A percentile compares a stretch with the other conserved stretches of the same genome.
phyloP scores from a whole-genome alignment of 2,329 filamentous ascomycete species.

The Venturia aucupariae region DNA sequence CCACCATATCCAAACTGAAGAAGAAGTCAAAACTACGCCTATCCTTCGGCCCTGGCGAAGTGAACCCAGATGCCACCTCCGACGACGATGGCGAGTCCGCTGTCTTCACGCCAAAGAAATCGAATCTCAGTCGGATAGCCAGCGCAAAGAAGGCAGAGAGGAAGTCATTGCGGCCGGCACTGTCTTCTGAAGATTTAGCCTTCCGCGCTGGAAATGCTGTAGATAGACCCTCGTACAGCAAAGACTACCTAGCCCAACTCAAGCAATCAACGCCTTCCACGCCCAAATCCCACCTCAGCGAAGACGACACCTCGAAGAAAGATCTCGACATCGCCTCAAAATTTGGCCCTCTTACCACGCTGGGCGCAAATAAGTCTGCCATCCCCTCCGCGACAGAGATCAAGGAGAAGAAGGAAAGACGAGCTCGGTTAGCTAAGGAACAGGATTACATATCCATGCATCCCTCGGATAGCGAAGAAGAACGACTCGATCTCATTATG shows the following conservation, averaged over 20 bases:
- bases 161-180: conserved; percentile 40
- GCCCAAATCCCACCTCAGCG: conserved; percentile 47
- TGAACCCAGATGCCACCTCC: conserved; percentile 45
- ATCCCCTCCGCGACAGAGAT: conserved; percentile 83
- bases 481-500: conserved; percentile 23
- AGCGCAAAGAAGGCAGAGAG: conserved; percentile 58
- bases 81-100: conserved; percentile 41
- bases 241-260: conserved; percentile 77
- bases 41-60: conserved; percentile 61
- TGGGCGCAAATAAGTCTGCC: conserved; percentile 27
- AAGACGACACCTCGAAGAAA: conserved; percentile 38
- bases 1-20: conserved; percentile 42
- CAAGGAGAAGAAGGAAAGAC: conserved; percentile 78
- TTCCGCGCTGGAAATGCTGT: conserved; percentile 42
- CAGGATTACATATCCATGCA: conserved; percentile 56
- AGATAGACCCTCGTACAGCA: conserved; percentile 71
- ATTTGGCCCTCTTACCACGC: conserved; percentile 44
- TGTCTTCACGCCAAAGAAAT: conserved; percentile 53
- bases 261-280: conserved; percentile 78
- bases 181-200: conserved; percentile 43
- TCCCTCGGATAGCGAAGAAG: conserved; percentile 27
- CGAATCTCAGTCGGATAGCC: conserved; percentile 52
- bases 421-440: conserved; percentile 69
- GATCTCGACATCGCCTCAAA: conserved; percentile 40
- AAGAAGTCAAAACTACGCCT: conserved; percentile 68